Conservation (phyloP, 2,329 filamentous ascomycete genomes). For the Fusarium secorum region DNA sequence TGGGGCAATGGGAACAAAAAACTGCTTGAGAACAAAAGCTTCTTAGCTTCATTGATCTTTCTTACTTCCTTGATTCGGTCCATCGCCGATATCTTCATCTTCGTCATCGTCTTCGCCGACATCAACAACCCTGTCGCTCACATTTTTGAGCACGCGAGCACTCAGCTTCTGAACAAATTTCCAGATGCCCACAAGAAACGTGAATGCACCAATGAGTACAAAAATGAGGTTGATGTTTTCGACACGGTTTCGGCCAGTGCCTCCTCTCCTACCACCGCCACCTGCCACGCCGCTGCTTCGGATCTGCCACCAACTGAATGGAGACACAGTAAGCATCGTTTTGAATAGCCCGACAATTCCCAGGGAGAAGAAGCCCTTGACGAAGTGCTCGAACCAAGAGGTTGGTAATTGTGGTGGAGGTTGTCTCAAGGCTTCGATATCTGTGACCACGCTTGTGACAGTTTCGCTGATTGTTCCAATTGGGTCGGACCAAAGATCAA, state of each 20-base stretch:
- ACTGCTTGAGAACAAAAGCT: background rate
- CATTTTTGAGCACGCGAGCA: conserved; percentile 74
- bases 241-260: conserved; percentile 77
- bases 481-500: conserved; percentile 87
- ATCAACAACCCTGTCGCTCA: conserved; percentile 83
- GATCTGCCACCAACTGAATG: conserved; percentile 81
- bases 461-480: conserved; percentile 66
- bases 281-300: conserved; percentile 66
- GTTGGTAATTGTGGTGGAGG: conserved; percentile 58
- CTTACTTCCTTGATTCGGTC: conserved; percentile 55
- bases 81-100: conserved; percentile 58
- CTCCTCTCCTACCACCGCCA: conserved; percentile 60
- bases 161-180: conserved; percentile 80
- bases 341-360: conserved; percentile 88
- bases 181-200: conserved; percentile 85
- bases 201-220: conserved; percentile 79
- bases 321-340: conserved; percentile 74
- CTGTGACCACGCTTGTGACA: conserved; percentile 55
- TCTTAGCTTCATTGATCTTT: conserved; percentile 42
- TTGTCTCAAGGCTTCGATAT: conserved; percentile 48
- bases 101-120: conserved; percentile 69
- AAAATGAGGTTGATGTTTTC: conserved; percentile 82
- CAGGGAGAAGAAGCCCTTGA: conserved; percentile 89
- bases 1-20: background rate
- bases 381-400: conserved; percentile 83